Evolutionary conservation across 2,329 filamentous ascomycete genomes (phyloP).

Genomic region (Plenodomus biglobosus): DNA sequence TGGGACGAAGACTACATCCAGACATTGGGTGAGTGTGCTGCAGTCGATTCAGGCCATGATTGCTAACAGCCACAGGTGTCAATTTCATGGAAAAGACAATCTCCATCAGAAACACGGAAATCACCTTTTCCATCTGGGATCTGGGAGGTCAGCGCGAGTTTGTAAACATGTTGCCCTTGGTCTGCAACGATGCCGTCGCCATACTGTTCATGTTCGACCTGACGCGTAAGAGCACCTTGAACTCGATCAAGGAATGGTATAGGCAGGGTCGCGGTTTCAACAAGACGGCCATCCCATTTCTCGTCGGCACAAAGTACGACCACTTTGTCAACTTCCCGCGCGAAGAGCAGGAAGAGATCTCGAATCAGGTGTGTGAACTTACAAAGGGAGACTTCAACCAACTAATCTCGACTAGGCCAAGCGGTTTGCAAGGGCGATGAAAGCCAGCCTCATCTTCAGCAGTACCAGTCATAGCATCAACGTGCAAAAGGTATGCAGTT

Average conservation of each 20-base stretch:
- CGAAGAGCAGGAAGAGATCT: conserved; percentile 98
- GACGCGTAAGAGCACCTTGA: conserved; percentile 95
- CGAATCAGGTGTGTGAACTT: conserved; percentile 71
- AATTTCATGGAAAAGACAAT: conserved; percentile 99
- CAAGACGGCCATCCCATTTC: conserved; percentile 98
- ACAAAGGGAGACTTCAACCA: conserved; percentile 1
- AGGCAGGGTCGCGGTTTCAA: conserved; percentile 97
- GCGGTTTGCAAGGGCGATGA: conserved; percentile 97
- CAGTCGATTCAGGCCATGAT: neutral
- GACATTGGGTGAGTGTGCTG: conserved; percentile 67
- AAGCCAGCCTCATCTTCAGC: conserved; percentile 95
- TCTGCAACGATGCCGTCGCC: conserved; percentile 97
- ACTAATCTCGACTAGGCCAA: conserved; percentile 72
- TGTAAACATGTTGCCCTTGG: conserved; percentile 98
- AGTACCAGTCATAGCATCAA: conserved; percentile 99
- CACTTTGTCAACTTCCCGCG: conserved; percentile 98
- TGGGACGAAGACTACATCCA: conserved; percentile 99
- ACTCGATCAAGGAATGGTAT: conserved; percentile 99
- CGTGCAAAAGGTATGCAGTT: conserved; percentile 80
- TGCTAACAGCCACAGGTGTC: conserved; percentile 62
- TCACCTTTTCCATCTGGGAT: conserved; percentile 99
- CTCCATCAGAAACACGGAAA: conserved; percentile 97
- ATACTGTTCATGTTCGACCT: conserved; percentile 99
- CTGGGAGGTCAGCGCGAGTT: conserved; percentile 97
- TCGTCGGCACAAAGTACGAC: conserved; percentile 98